Percentiles rank a stretch among this genome's conserved stretches.
Evolutionary conservation across 257 asterid genomes (phyloP).

Genomic region (Solanum tarijense): DNA sequence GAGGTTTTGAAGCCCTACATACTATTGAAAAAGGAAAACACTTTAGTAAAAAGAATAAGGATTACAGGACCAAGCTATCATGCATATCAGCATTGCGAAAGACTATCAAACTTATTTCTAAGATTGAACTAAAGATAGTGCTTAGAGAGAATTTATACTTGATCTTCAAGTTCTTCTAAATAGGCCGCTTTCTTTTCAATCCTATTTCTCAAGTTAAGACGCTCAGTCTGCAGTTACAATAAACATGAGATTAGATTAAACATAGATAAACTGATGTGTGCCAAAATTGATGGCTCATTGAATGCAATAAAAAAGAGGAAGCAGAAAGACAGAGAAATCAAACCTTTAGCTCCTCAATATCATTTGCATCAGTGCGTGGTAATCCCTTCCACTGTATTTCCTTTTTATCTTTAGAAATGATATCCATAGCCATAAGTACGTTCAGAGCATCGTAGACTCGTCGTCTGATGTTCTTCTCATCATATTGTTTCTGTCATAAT

Average conservation of each 20-base stretch:
- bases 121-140: neutral
- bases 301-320: neutral
- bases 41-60: neutral
- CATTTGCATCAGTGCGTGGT: conserved; percentile 78
- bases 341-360: conserved; percentile 85
- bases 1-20: conserved; percentile 77
- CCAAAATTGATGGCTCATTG: neutral
- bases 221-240: conserved; percentile 54
- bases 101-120: neutral
- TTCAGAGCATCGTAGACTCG: conserved; percentile 95
- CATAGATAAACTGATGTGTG: neutral
- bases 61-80: neutral
- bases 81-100: neutral
- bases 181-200: conserved; percentile 88
- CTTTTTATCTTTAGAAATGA: conserved; percentile 90
- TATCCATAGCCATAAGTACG: conserved; percentile 99
- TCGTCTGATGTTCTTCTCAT: conserved; percentile 94
- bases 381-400: conserved; percentile 99
- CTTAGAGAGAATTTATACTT: conserved; percentile 31
- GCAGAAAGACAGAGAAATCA: neutral
- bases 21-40: conserved; percentile 23
- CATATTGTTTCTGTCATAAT: conserved; percentile 80
- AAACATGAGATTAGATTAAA: neutral
- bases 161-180: conserved; percentile 88
- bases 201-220: conserved; percentile 59